A percentile compares a stretch with the other conserved stretches of the same genome.
phyloP scores from a whole-genome alignment of 345 rosid species.

The Eucalyptus rudis region DNA sequence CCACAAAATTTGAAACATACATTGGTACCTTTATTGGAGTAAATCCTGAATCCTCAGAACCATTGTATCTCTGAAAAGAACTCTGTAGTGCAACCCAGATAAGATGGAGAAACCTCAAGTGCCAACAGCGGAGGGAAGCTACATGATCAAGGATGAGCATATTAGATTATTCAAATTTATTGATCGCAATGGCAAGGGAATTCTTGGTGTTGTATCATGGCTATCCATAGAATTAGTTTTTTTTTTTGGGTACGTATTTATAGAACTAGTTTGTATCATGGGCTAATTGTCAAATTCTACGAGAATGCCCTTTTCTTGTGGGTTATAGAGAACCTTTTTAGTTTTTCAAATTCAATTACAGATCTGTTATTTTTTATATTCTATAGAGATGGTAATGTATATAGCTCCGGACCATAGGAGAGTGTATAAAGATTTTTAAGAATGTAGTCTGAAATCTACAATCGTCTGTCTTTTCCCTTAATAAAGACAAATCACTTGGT shows the following conservation, averaged over 20 bases:
- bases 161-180: not conserved
- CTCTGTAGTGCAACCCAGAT: not conserved
- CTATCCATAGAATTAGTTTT: not conserved
- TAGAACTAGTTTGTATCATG: not conserved
- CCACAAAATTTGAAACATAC: slow-evolving; percentile 27
- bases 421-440: not conserved
- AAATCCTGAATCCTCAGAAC: not conserved
- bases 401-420: not conserved
- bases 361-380: not conserved
- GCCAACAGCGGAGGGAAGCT: not conserved
- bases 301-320: not conserved
- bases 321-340: not conserved
- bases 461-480: not conserved
- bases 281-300: not conserved
- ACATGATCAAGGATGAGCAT: not conserved
- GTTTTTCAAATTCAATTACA: not conserved
- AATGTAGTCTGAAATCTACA: not conserved
- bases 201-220: not conserved
- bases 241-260: not conserved
- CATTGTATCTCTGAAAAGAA: not conserved
- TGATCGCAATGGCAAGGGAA: not conserved
- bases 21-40: slow-evolving; percentile 58
- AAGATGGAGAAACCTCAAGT: not conserved
- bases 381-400: not conserved
- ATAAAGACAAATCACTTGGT: not conserved